Evolutionary conservation across 2,329 filamentous ascomycete genomes (phyloP).

Genomic region (Kalmusia sp.): DNA sequence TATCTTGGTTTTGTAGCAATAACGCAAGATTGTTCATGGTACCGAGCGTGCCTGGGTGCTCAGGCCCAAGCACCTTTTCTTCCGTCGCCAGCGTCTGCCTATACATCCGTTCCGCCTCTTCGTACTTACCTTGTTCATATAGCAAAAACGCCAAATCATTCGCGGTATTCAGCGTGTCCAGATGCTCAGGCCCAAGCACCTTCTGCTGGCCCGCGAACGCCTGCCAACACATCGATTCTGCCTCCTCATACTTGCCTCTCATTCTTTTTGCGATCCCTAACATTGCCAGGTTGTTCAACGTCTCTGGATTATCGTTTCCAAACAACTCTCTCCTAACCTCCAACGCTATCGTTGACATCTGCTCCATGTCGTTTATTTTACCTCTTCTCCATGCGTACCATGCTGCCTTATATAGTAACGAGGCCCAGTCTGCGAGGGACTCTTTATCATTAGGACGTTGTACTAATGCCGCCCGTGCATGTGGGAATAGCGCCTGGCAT

Average conservation of each 20-base stretch:
- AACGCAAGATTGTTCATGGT: too few species aligned
- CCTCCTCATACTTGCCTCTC: background rate
- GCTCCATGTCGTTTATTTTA: slow-evolving; percentile 5
- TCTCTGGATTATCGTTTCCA: background rate
- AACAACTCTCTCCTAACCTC: background rate
- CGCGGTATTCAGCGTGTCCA: slow-evolving; percentile 10
- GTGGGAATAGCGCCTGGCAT: slow-evolving; percentile 41
- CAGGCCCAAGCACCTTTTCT: background rate
- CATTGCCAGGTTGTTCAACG: background rate
- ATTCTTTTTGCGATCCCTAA: background rate
- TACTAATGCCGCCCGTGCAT: slow-evolving; percentile 24
- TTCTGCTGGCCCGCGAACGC: background rate
- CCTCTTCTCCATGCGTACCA: slow-evolving; percentile 15
- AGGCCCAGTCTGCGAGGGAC: slow-evolving; percentile 9
- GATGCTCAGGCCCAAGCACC: slow-evolving; percentile 5
- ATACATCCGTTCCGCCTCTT: background rate
- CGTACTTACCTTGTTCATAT: background rate
- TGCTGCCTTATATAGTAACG: slow-evolving; percentile 12
- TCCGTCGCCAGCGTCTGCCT: background rate
- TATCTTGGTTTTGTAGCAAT: too few species aligned
- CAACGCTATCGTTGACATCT: slow-evolving; percentile 6
- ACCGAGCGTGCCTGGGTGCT: too few species aligned
- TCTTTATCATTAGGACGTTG: slow-evolving; percentile 7
- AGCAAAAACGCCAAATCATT: slow-evolving; percentile 3
- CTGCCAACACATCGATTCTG: background rate